phyloP scores from a whole-genome alignment of 192 early-diverging fungal species.

The Obelidium mucronatum region DNA sequence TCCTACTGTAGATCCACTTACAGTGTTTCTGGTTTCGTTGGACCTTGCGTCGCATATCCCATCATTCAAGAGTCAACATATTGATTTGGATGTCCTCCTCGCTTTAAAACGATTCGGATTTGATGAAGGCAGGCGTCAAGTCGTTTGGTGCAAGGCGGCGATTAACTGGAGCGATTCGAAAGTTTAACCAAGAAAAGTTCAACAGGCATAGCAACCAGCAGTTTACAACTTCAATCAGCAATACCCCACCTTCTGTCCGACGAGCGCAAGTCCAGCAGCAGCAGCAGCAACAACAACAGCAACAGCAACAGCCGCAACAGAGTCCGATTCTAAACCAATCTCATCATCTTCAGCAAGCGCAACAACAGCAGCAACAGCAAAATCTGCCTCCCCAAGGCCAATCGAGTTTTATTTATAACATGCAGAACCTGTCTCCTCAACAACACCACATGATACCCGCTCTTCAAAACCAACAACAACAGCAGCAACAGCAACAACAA shows the following conservation, averaged over 20 bases:
- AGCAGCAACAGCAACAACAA: too few species aligned
- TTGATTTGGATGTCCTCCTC: constrained; percentile 57
- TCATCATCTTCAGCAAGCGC: not conserved
- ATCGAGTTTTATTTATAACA: constrained; percentile 3
- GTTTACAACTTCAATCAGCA: constrained; percentile 4
- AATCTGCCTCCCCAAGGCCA: not conserved
- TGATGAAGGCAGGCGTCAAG: constrained; percentile 58
- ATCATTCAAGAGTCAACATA: constrained; percentile 57
- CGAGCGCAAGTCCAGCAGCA: not conserved
- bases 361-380: constrained; percentile 11
- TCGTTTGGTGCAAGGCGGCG: constrained; percentile 61
- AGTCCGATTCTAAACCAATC: not conserved
- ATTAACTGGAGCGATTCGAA: constrained; percentile 51
- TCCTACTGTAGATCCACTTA: constrained; percentile 39
- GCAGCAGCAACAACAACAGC: not conserved
- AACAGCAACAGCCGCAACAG: too few species aligned
- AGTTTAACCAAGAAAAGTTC: constrained; percentile 43
- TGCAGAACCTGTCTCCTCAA: too few species aligned
- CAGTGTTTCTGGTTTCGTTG: constrained; percentile 45
- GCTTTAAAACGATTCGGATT: constrained; percentile 52
- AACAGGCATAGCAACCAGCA: constrained; percentile 20
- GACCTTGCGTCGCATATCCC: constrained; percentile 48
- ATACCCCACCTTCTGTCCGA: not conserved
- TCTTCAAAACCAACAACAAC: too few species aligned
- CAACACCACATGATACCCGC: too few species aligned